These are phyloP conservation scores for Truncatella angustata DNA, from an alignment of 2,329 filamentous ascomycete species.

Conservation along the genomic window DNA sequence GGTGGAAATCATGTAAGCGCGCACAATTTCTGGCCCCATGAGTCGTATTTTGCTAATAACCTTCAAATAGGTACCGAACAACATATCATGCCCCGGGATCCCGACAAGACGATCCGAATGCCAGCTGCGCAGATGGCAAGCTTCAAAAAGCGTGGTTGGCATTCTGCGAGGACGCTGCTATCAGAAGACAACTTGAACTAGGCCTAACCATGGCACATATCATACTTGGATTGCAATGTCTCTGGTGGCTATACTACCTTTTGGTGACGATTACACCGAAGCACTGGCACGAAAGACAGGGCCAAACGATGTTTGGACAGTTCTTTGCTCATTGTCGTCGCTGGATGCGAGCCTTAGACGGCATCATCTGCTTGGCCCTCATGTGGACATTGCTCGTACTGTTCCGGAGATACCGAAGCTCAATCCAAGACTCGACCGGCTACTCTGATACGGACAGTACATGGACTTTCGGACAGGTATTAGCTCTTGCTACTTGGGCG, in stretches of 20 bases:
- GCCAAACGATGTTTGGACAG: background rate
- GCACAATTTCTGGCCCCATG: background rate
- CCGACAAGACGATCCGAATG: background rate
- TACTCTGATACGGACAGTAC: conserved; percentile 18
- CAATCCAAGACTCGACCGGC: conserved; percentile 14
- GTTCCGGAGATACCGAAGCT: conserved; percentile 23
- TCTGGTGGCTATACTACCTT: conserved; percentile 16
- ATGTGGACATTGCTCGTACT: conserved; percentile 28
- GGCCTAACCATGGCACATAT: conserved; percentile 10
- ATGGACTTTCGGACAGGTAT: conserved; percentile 31
- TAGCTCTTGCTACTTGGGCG: conserved; percentile 28
- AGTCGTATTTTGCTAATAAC: background rate
- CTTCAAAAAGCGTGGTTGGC: conserved; percentile 8
- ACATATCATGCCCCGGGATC: background rate
- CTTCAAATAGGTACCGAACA: background rate
- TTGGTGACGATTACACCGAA: conserved; percentile 5
- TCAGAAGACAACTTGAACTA: conserved; percentile 5
- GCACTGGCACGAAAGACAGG: background rate
- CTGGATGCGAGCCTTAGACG: conserved; percentile 15
- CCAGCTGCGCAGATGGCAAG: background rate
- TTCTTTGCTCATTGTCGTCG: conserved; percentile 4
- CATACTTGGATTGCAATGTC: conserved; percentile 14
- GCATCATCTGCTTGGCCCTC: conserved; percentile 14
- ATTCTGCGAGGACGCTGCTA: conserved; percentile 10
- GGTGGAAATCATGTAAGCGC: conserved; percentile 17